Conservation (phyloP, 2,329 filamentous ascomycete species). For the Cytospora chrysosperma region DNA sequence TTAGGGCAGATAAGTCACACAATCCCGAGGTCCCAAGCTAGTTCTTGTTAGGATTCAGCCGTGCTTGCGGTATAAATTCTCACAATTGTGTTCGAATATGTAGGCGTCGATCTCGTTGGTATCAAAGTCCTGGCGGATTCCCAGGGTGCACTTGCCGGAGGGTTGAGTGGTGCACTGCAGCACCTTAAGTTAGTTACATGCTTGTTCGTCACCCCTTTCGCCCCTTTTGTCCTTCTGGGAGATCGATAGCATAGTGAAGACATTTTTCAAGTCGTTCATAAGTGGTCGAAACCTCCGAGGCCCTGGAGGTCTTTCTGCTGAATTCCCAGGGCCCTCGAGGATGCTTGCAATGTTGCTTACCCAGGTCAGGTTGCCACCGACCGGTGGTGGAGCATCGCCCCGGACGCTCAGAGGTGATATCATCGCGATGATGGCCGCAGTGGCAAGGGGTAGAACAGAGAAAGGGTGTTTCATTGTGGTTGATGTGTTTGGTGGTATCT, state of each 20-base stretch:
- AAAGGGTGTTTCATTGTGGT: not conserved
- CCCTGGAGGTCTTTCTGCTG: too few species aligned
- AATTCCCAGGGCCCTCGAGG: too few species aligned
- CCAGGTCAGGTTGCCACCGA: not conserved
- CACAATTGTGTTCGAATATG: conserved; percentile 14
- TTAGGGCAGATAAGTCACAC: not conserved
- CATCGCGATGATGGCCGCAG: not conserved
- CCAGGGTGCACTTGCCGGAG: not conserved
- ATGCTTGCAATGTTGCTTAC: not conserved
- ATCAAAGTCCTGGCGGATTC: conserved; percentile 10
- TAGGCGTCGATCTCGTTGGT: not conserved
- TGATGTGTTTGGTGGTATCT: not conserved
- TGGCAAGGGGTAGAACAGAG: not conserved
- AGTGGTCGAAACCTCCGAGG: too few species aligned
- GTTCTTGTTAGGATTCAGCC: too few species aligned
- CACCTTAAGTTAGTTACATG: too few species aligned
- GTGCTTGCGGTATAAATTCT: not conserved
- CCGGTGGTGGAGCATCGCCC: not conserved
- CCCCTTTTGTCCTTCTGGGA: too few species aligned
- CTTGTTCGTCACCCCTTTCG: too few species aligned
- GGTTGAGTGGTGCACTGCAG: not conserved
- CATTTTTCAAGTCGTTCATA: too few species aligned
- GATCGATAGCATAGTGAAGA: too few species aligned
- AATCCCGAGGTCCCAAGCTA: not conserved
- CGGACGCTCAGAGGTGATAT: not conserved